Percentiles rank a stretch among this genome's conserved stretches.
Evolutionary conservation across 768 basidiomycete genomes (phyloP).

Genomic region (Mycena filopes): DNA sequence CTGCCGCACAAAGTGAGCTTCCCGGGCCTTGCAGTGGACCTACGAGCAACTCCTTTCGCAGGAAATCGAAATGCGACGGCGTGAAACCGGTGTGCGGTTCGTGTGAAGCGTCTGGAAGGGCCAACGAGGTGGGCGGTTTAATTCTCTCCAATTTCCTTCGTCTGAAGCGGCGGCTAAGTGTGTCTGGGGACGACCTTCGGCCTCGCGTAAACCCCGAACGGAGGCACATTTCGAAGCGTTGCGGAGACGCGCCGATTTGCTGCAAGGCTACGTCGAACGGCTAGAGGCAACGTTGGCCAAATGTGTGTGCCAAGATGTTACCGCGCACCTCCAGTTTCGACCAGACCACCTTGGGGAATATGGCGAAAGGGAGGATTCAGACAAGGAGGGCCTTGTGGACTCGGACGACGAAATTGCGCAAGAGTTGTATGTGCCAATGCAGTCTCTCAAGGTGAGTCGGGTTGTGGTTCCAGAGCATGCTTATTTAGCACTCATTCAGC

Average conservation of each 20-base stretch:
- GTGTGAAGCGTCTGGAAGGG: constrained; percentile 22
- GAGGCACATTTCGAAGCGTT: constrained; percentile 33
- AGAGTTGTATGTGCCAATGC: constrained; percentile 24
- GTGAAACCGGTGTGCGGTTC: constrained; percentile 29
- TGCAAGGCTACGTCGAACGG: constrained; percentile 20
- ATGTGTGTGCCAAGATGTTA: constrained; percentile 28
- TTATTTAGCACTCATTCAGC: constrained; percentile 10
- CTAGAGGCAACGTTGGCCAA: constrained; percentile 21
- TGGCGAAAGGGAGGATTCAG: constrained; percentile 6
- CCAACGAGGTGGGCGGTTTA: constrained; percentile 10
- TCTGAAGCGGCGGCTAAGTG: constrained; percentile 5
- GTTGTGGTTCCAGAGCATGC: not conserved
- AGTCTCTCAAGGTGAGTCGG: constrained; percentile 26
- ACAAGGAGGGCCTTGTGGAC: not conserved
- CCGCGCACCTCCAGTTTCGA: constrained; percentile 20
- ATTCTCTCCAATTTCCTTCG: not conserved
- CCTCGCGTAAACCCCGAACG: constrained; percentile 17
- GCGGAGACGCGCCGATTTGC: constrained; percentile 18
- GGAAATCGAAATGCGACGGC: constrained; percentile 34
- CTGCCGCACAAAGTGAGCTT: constrained; percentile 14
- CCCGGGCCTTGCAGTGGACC: too few relatives aligned
- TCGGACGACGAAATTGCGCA: constrained; percentile 30
- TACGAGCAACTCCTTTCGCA: not conserved
- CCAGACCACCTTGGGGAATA: constrained; percentile 11
- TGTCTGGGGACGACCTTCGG: constrained; percentile 21